Evolutionary conservation across 441 rosid genomes (phyloP).

Genomic region (Bruguiera hainesii): DNA sequence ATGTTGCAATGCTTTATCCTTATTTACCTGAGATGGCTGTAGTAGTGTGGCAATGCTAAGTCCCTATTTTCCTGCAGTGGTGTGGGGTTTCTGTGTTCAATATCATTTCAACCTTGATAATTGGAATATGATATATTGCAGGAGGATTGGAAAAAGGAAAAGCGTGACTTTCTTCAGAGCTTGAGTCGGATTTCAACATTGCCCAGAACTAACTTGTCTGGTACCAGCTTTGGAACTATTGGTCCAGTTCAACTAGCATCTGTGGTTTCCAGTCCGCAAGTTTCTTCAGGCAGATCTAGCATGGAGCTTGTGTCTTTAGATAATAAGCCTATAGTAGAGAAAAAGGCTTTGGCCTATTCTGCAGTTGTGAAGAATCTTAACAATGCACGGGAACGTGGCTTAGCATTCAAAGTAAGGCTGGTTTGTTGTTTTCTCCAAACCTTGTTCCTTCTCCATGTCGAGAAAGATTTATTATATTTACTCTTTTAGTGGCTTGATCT

Average conservation of each 20-base stretch:
- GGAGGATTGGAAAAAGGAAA: slow-evolving; percentile 98
- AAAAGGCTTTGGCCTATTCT: slow-evolving; percentile 70
- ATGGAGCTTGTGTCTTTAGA: slow-evolving; percentile 61
- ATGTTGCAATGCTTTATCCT: too few species aligned
- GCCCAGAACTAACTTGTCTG: slow-evolving; percentile 60
- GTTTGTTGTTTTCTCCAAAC: slow-evolving; percentile 9
- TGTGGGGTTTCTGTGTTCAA: slow-evolving; percentile 4
- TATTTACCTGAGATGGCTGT: neutral
- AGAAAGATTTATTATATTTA: slow-evolving; percentile 20
- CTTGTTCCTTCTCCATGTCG: slow-evolving; percentile 12
- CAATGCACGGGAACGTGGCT: slow-evolving; percentile 74
- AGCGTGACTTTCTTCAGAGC: slow-evolving; percentile 91
- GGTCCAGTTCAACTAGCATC: slow-evolving; percentile 57
- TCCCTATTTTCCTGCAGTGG: neutral
- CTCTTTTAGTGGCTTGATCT: slow-evolving; percentile 13
- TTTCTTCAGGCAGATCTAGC: slow-evolving; percentile 49
- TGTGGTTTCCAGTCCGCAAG: slow-evolving; percentile 52
- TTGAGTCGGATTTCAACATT: slow-evolving; percentile 80
- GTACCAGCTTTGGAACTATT: slow-evolving; percentile 35
- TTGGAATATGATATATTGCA: slow-evolving; percentile 32
- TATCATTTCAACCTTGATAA: slow-evolving; percentile 15
- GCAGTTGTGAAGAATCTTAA: slow-evolving; percentile 78
- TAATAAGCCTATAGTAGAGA: slow-evolving; percentile 65
- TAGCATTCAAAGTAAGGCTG: slow-evolving; percentile 68
- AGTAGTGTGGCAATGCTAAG: too few species aligned